Evolutionary conservation across 75 land plant genomes (phyloP).

Genomic region (Sequoia sempervirens): DNA sequence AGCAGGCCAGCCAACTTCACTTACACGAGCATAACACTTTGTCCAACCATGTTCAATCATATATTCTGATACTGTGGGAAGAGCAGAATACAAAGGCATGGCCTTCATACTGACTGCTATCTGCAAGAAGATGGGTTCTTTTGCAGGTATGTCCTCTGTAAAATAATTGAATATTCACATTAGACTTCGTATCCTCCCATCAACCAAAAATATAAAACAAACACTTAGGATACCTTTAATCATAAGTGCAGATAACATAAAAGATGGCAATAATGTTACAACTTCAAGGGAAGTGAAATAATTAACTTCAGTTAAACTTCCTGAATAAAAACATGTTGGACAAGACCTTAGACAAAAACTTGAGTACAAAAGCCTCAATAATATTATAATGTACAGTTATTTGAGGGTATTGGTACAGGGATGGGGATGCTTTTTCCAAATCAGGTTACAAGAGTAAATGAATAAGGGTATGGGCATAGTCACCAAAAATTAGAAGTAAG

Average conservation of each 20-base stretch:
- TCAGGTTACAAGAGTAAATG: background rate
- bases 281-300: background rate
- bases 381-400: background rate
- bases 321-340: background rate
- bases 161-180: slow-evolving; percentile 3
- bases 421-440: background rate
- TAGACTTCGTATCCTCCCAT: background rate
- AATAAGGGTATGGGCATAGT: background rate
- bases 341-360: background rate
- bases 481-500: no score
- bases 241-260: background rate
- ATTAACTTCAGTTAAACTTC: background rate
- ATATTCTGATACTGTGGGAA: slow-evolving; percentile 86
- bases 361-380: background rate
- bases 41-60: slow-evolving; percentile 95
- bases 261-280: slow-evolving; percentile 1
- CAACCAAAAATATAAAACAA: background rate
- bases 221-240: background rate
- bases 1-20: slow-evolving; percentile 58
- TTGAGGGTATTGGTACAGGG: background rate
- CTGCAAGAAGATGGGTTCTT: slow-evolving; percentile 67
- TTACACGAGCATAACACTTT: slow-evolving; percentile 52
- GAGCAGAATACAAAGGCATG: slow-evolving; percentile 71
- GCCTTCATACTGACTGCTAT: slow-evolving; percentile 86
- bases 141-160: slow-evolving; percentile 80